Base-by-base conservation (phyloP, 768 basidiomycete species). In the Lactifluus rugatus region DNA sequence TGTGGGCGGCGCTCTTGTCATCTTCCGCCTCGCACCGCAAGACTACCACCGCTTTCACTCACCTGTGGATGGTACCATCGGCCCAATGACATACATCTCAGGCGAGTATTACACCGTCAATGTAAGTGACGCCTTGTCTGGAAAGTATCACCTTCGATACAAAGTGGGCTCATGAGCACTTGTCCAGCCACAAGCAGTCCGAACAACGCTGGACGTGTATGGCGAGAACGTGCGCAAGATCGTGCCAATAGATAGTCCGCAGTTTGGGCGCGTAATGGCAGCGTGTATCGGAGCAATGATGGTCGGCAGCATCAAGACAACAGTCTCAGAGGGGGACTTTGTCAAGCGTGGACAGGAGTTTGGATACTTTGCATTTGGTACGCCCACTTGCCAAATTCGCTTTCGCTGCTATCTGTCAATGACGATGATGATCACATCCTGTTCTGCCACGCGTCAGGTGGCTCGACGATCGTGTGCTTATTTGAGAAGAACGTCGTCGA, bases 61-160 rank as follows among this genome's bases (percentile, higher is more conserved):
- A 0, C 89, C 91, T 0, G 88, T 94, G 21, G 89, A 90, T 60
- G 93, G 93, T 0, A 81, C 69, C 37, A 81, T 98, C 28, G 94
- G 93, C 17, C 75, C 75, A 34, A 91, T 93, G 82, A 83, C 81
- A 6, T 79, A 87, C 66, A 88, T 97, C 54, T 63, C 82, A 2
- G 95, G 95, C 6, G 92, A 95, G 67, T 97, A 96, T 71, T 98
- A 96, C 71, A 97, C 96, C 0, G 95, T 96, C 61, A 95, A 93
- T 56, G 88, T 89, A 63, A 50, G 81, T 74, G 14, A 36, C 49
- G n/a, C n/a, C n/a, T 45, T 19, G 11, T 47, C 14, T 41, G 13
- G 37, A 10, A 39, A 39, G 17, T 39, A 8, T 16, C 41, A 2
- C 32, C 10, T 28, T 19, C 6, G 31, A 47, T 49, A n/a, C 57